Base-by-base conservation (phyloP, 2,329 filamentous ascomycete species). In the Fusarium secorum region DNA sequence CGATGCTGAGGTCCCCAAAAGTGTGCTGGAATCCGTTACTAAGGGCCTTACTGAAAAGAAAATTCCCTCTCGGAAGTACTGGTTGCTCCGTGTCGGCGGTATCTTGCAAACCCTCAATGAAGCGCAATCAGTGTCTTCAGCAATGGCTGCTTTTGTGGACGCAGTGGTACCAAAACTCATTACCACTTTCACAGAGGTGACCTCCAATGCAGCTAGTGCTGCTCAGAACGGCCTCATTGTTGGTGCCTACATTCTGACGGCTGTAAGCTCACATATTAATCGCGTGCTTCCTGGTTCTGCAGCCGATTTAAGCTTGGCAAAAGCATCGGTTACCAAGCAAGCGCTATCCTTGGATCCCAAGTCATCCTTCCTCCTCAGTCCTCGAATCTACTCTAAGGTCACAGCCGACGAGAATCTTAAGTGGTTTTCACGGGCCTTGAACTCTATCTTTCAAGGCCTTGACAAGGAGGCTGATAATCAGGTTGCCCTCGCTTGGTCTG, bases 41-140 rank as follows among this genome's bases (percentile, higher is more conserved):
- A 98, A 97, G 81, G 96, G 95, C 2, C 85, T 97, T 45, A 85
- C 86, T 11, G 96, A 99, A 72, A 99, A 98, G 81, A 93, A 94
- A 75, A 83, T 92, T 4, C 86, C 90, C 10, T 88, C 93, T 57
- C 90, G 93, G 32, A 93, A 91, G 68, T 82, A 93, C 26, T 99
- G 96, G 96, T 86, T 93, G 56, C 83, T 96, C 39, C 89, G 90
- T 42, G 83, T 91, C 36, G 94, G 92, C 42, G 88, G 93, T 35
- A 82, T 95, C 4, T 82, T 97, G 48, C 91, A 90, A 83, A 81
- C 84, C 18, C 73, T 83, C 20, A 77, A 83, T n/a, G 76, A 83
- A 10, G 79, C 83, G 7, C 75, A 85, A 17, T 76, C 89, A 4
- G 45, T 48, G 80, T 86, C 41, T 81, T 84, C 51, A 5, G 83